Conservation (phyloP, 352 stramenopile genomes). For the Thalassiosira mediterranea region DNA sequence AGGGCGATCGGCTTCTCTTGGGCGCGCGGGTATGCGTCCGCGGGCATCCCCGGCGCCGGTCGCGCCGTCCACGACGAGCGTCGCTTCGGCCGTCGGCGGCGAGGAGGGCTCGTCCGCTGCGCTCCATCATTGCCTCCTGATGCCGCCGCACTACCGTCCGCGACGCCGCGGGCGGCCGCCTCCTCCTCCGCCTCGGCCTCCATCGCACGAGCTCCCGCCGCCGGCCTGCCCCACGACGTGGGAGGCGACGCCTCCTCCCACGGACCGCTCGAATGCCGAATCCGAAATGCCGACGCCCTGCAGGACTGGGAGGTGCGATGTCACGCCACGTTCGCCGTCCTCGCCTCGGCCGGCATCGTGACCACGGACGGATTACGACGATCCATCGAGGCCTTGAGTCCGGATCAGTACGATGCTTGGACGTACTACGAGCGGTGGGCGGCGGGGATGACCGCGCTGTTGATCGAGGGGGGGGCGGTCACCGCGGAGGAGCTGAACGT, state of each 20-base stretch:
- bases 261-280: slow-evolving; percentile 7
- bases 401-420: slow-evolving; percentile 61
- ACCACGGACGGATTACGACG: slow-evolving; percentile 70
- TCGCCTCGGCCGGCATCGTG: slow-evolving; percentile 44
- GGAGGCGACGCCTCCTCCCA: slow-evolving; percentile 9
- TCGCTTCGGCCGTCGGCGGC: too few relatives aligned
- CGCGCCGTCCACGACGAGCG: too few relatives aligned
- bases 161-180: too few relatives aligned
- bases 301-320: slow-evolving; percentile 52
- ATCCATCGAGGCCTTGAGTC: slow-evolving; percentile 65
- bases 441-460: slow-evolving; percentile 54
- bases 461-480: slow-evolving; percentile 63
- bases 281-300: slow-evolving; percentile 23
- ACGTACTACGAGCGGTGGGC: slow-evolving; percentile 79
- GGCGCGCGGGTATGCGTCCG: too few relatives aligned
- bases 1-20: too few relatives aligned
- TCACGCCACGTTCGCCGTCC: slow-evolving; percentile 52
- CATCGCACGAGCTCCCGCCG: too few relatives aligned
- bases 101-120: too few relatives aligned
- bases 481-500: slow-evolving; percentile 46
- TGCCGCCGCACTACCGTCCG: too few relatives aligned
- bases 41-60: too few relatives aligned
- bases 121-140: too few relatives aligned
- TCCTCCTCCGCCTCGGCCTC: too few relatives aligned
- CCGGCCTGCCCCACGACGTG: slow-evolving; percentile 24